Evolutionary conservation across 2,329 filamentous ascomycete species (phyloP).

Genomic region (Colletotrichum spinosum): DNA sequence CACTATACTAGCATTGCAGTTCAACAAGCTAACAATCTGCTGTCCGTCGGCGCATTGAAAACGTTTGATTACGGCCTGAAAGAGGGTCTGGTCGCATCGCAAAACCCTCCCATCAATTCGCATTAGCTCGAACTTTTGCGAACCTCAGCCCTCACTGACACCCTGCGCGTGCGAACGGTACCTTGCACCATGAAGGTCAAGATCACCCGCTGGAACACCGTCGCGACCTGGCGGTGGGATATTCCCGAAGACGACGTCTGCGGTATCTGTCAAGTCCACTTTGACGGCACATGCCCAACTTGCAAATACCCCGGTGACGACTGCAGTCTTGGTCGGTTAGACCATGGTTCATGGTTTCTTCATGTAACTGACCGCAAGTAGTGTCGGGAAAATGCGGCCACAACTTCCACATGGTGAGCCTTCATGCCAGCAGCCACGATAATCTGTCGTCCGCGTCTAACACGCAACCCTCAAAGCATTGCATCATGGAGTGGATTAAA

Average conservation of each 20-base stretch:
- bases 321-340: conserved; percentile 82
- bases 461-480: conserved; percentile 72
- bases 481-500: conserved; percentile 95
- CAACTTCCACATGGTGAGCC: conserved; percentile 92
- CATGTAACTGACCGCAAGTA: conserved; percentile 49
- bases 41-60: too few species aligned
- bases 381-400: conserved; percentile 97
- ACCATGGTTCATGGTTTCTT: neutral
- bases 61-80: too few species aligned
- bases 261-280: conserved; percentile 97
- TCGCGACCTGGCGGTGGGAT: conserved; percentile 98
- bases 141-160: neutral
- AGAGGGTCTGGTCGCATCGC: too few species aligned
- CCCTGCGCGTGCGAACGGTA: neutral
- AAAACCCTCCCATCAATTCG: too few species aligned
- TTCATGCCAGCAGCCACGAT: neutral
- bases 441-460: conserved; percentile 34
- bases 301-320: conserved; percentile 99
- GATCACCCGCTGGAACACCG: conserved; percentile 91
- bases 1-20: neutral
- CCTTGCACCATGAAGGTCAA: conserved; percentile 84
- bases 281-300: conserved; percentile 96
- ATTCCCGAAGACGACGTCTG: conserved; percentile 98
- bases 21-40: conserved; percentile 16
- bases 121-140: neutral